Percentiles rank a stretch among this genome's conserved stretches.
These are phyloP conservation scores for Fusarium sp. DNA, from an alignment of 2,329 filamentous ascomycete genomes.

Conservation along the genomic window DNA sequence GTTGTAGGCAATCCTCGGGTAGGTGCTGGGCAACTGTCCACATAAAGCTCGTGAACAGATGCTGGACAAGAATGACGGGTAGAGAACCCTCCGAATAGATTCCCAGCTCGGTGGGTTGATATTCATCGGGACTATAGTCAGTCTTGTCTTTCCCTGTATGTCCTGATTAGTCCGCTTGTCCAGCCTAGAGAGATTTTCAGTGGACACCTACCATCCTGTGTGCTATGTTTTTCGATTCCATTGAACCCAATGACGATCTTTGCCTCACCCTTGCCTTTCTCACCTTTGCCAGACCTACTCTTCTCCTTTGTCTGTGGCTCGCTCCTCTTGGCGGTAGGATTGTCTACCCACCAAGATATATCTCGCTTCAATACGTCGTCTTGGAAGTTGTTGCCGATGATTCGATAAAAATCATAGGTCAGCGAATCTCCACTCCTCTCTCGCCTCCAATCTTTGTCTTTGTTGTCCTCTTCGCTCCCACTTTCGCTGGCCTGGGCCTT, in stretches of 20 bases:
- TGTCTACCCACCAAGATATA: not conserved
- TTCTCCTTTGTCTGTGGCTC: too few relatives aligned
- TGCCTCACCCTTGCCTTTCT: not conserved
- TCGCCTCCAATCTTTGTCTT: not conserved
- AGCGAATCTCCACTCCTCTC: not conserved
- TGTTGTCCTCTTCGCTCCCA: fast-evolving
- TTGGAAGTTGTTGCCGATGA: not conserved
- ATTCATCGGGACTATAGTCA: too few relatives aligned
- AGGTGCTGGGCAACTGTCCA: not conserved
- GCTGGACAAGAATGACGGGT: not conserved
- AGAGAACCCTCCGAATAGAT: too few relatives aligned
- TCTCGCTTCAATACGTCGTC: not conserved
- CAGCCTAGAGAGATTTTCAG: too few relatives aligned
- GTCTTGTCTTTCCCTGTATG: too few relatives aligned
- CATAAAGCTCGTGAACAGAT: not conserved
- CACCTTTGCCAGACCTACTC: too few relatives aligned
- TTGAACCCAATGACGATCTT: not conserved
- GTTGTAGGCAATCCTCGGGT: not conserved
- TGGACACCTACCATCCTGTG: too few relatives aligned
- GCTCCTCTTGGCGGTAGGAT: not conserved
- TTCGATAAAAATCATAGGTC: not conserved
- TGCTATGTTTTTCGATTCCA: too few relatives aligned
- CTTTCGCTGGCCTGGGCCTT: not conserved
- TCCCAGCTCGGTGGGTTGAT: too few relatives aligned
- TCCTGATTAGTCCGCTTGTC: too few relatives aligned